These are phyloP conservation scores for Fusarium avenaceum DNA, from an alignment of 2,329 filamentous ascomycete species.

Conservation along the genomic window DNA sequence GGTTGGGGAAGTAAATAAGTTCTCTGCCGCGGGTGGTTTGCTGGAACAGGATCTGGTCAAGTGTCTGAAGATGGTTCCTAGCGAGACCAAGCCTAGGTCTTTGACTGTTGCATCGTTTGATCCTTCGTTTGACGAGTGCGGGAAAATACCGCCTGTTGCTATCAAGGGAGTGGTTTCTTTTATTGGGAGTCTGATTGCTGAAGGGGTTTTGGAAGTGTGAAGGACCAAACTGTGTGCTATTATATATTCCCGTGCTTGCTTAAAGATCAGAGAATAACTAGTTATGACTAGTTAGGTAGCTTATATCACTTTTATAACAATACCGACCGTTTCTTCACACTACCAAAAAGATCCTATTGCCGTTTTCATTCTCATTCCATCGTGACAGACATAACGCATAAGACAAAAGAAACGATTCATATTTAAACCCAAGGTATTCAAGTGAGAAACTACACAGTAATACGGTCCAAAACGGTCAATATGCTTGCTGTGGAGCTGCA, in stretches of 20 bases:
- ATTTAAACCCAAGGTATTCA: background rate
- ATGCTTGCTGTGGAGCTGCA: slow-evolving; percentile 15
- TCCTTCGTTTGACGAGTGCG: slow-evolving; percentile 36
- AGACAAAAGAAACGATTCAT: background rate
- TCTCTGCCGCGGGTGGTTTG: slow-evolving; percentile 53
- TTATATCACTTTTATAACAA: background rate
- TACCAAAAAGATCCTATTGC: background rate
- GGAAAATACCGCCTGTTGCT: slow-evolving; percentile 36
- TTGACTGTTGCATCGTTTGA: slow-evolving; percentile 43
- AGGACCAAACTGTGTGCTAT: background rate
- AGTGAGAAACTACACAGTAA: slow-evolving; percentile 1
- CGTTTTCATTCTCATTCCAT: background rate
- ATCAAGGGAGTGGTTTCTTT: slow-evolving; percentile 31
- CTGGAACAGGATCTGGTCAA: slow-evolving; percentile 44
- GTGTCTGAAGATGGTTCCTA: slow-evolving; percentile 38
- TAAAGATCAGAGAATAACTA: background rate
- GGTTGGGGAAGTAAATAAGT: slow-evolving; percentile 54
- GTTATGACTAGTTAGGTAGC: background rate
- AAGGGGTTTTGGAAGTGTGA: slow-evolving; percentile 13
- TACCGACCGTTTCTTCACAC: background rate
- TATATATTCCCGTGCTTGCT: background rate
- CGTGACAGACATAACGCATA: slow-evolving; percentile 7
- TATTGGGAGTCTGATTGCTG: slow-evolving; percentile 25
- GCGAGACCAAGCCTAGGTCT: slow-evolving; percentile 28
- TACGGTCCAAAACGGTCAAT: background rate